Evolutionary conservation across 2,329 filamentous ascomycete species (phyloP).

Genomic region (Knufia fluminis): DNA sequence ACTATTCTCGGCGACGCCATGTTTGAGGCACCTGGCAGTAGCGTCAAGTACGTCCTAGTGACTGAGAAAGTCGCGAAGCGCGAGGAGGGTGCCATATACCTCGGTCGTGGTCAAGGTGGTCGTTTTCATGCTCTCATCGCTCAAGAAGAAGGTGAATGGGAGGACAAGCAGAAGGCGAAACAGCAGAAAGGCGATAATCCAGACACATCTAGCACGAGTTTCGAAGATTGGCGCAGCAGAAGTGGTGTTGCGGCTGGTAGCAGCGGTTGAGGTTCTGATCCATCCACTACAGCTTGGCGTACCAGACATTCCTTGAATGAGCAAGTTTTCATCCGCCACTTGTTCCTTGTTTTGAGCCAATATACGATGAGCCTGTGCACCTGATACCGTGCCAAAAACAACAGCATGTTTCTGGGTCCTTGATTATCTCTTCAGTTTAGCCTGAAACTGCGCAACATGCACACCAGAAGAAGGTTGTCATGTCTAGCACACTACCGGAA

Average conservation of each 20-base stretch:
- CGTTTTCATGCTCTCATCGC: conserved; percentile 43
- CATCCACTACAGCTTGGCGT: no score
- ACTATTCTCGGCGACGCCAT: conserved; percentile 68
- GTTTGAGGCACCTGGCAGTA: conserved; percentile 62
- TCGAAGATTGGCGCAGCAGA: conserved; percentile 38
- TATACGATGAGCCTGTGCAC: no score
- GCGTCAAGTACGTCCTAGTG: conserved; percentile 62
- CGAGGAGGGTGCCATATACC: conserved; percentile 46
- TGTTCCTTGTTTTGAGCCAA: no score
- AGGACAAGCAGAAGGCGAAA: conserved; percentile 30
- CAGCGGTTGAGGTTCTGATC: conserved; percentile 13
- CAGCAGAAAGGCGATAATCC: conserved; percentile 20
- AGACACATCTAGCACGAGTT: conserved; percentile 25
- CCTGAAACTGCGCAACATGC: no score
- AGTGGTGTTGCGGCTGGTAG: conserved; percentile 26
- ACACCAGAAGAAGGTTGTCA: no score
- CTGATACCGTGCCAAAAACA: no score
- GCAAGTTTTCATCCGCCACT: no score
- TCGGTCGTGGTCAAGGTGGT: conserved; percentile 42
- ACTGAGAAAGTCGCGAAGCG: conserved; percentile 60
- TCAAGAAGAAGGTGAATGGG: conserved; percentile 43
- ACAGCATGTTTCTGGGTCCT: no score
- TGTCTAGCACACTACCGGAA: no score
- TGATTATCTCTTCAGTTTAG: no score
- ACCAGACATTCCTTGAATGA: no score